Evolutionary conservation across 768 basidiomycete species (phyloP).

Genomic region (Mycena olivaceomarginata): DNA sequence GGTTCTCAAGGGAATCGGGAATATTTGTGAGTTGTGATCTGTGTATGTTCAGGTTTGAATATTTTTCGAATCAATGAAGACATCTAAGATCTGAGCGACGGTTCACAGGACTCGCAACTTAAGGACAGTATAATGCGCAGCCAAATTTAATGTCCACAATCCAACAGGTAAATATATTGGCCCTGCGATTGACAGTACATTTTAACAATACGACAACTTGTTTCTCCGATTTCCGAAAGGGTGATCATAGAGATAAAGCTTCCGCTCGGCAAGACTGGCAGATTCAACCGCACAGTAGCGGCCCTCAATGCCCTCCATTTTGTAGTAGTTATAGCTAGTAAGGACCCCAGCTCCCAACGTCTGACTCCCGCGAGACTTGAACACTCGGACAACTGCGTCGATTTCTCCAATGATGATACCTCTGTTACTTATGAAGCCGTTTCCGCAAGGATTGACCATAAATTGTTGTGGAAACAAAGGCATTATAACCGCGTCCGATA

Average conservation of each 20-base stretch:
- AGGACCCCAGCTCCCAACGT: background rate
- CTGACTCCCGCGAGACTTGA: background rate
- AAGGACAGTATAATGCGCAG: no score
- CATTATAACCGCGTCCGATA: background rate
- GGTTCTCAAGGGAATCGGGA: no score
- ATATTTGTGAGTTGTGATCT: no score
- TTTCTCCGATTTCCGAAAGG: background rate
- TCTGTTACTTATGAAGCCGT: background rate
- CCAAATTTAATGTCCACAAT: no score
- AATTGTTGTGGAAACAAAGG: background rate
- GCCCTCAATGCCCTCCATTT: background rate
- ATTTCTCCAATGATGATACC: background rate
- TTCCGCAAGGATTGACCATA: background rate
- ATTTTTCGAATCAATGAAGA: no score
- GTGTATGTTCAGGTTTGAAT: no score
- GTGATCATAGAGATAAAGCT: background rate
- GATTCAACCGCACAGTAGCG: slow-evolving; percentile 1
- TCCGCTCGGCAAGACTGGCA: background rate
- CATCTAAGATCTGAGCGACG: no score
- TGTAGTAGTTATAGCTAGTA: slow-evolving; percentile 6
- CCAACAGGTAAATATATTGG: no score
- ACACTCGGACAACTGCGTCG: background rate
- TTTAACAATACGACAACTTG: no score
- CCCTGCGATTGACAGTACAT: no score
- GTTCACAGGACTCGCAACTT: no score